Conservation (phyloP, 768 basidiomycete species). For the Tulasnella sp. region DNA sequence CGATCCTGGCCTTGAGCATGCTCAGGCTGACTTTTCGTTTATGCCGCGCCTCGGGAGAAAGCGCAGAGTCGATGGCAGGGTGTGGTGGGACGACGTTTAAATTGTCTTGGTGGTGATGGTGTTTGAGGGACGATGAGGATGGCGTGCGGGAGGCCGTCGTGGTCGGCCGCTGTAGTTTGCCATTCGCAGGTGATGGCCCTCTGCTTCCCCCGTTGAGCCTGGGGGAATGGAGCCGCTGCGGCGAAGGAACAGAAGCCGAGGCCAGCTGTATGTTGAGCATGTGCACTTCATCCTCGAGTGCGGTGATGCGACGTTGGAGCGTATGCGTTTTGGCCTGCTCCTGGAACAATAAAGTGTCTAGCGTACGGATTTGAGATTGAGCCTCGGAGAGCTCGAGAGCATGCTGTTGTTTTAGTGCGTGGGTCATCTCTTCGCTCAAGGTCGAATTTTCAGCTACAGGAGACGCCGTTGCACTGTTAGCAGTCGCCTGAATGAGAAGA, state of each 20-base stretch:
- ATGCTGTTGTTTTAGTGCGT: conserved; percentile 61
- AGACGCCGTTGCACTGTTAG: conserved; percentile 25
- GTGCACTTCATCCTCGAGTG: conserved; percentile 55
- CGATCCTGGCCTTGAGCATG: conserved; percentile 86
- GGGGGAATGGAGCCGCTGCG: conserved; percentile 27
- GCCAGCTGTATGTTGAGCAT: conserved; percentile 22
- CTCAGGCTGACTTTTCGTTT: conserved; percentile 74
- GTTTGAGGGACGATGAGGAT: conserved; percentile 25
- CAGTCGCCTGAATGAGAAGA: conserved; percentile 25
- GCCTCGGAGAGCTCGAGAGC: conserved; percentile 69
- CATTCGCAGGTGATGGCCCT: neutral
- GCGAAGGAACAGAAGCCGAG: neutral
- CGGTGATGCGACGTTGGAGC: conserved; percentile 53
- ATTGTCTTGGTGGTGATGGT: neutral
- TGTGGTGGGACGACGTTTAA: conserved; percentile 23
- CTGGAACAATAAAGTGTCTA: conserved; percentile 64
- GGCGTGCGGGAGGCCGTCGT: conserved; percentile 27
- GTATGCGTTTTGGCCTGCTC: conserved; percentile 57
- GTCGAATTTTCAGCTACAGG: conserved; percentile 26
- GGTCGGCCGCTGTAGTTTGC: conserved; percentile 21
- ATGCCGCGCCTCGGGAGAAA: conserved; percentile 66
- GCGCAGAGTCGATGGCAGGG: conserved; percentile 52
- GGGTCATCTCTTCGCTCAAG: conserved; percentile 63
- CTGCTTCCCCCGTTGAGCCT: conserved; percentile 19
- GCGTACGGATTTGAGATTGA: conserved; percentile 63